Base-by-base conservation (phyloP, 495 filamentous ascomycete species). In the Penicillium malachiteum region DNA sequence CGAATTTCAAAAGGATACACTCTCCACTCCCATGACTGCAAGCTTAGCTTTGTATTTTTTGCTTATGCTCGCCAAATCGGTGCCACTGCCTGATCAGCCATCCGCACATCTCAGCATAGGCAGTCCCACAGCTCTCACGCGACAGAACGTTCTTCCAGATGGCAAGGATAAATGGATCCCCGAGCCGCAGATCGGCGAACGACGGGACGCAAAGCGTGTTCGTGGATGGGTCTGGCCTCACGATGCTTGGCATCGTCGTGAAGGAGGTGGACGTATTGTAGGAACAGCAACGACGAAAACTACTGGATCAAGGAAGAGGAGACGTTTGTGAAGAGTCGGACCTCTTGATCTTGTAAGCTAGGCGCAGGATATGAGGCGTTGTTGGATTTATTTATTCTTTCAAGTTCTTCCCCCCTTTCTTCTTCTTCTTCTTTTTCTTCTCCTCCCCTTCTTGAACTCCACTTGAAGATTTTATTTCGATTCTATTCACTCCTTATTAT, bases 151-250 rank as follows among this genome's bases (percentile, higher is more conserved):
- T 46, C 75, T 88, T 48, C 67, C 81, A 0, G 78, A 75, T 12
- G 71, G 80, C 1, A 83, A 88, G 55, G 92, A 97, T 69, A 75
- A 79, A 58, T 96, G 92, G 92, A 94, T 97, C 67, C 91, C 91
- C 9, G 86, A 87, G 75, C 87, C 88, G 37, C 87, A 91, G 62
- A 76, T 88, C 56, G 83, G 86, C 4, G 92, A 97, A 81, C 87
- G 85, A 77, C 77, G 92, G 17, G 87, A 89, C 73, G 90, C 90
- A 47, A 96, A 92, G 77, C 75, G 89, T 41, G 78, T 83, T 7
- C 74, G 92, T 14, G 92, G 92, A 0, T 97, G 91, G 91, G 84
- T 95, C 1, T 84, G 81, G 76, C 91, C 91, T 17, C 85, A 88
- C 56, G 91, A 96, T 72, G 71, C 81, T 41, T 79, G 83, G 73